These are phyloP conservation scores for Fusarium subtropicale DNA, from an alignment of 2,329 filamentous ascomycete species.

Conservation along the genomic window DNA sequence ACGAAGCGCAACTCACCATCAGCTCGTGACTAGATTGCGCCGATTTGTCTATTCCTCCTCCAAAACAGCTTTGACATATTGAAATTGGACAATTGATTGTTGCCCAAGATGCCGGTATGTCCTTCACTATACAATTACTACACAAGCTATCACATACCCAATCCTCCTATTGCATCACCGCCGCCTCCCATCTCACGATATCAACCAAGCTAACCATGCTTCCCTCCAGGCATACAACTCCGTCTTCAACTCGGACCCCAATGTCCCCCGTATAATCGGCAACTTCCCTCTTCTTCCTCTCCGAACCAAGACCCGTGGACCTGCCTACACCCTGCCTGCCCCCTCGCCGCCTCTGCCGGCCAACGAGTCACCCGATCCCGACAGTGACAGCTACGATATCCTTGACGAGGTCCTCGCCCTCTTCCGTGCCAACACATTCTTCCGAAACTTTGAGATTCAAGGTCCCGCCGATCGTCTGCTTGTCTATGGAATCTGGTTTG, in stretches of 20 bases:
- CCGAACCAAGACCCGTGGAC: conserved; percentile 94
- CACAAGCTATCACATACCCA: neutral
- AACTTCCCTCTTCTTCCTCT: conserved; percentile 96
- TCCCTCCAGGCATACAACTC: conserved; percentile 88
- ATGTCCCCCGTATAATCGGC: conserved; percentile 71
- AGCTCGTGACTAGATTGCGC: conserved; percentile 38
- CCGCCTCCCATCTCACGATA: conserved; percentile 32
- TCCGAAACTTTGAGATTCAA: conserved; percentile 99
- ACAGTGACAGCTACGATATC: conserved; percentile 94
- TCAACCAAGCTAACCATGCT: conserved; percentile 42
- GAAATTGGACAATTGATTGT: conserved; percentile 36
- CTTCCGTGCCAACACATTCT: conserved; percentile 98
- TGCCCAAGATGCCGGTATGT: conserved; percentile 62
- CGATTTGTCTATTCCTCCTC: conserved; percentile 23
- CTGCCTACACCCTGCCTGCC: conserved; percentile 83
- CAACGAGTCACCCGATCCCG: conserved; percentile 77
- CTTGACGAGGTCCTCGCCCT: conserved; percentile 92
- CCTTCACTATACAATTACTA: neutral
- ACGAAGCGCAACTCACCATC: conserved; percentile 46
- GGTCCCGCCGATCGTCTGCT: conserved; percentile 93
- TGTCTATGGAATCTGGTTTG: conserved; percentile 95
- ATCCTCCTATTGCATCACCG: conserved; percentile 27
- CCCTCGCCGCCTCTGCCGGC: conserved; percentile 68
- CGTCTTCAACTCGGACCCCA: conserved; percentile 90
- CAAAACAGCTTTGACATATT: conserved; percentile 40